Evolutionary conservation across 2,329 filamentous ascomycete genomes (phyloP), one percentile per base, ranked within the genome.

Genomic region (Volutella citrinella): DNA sequence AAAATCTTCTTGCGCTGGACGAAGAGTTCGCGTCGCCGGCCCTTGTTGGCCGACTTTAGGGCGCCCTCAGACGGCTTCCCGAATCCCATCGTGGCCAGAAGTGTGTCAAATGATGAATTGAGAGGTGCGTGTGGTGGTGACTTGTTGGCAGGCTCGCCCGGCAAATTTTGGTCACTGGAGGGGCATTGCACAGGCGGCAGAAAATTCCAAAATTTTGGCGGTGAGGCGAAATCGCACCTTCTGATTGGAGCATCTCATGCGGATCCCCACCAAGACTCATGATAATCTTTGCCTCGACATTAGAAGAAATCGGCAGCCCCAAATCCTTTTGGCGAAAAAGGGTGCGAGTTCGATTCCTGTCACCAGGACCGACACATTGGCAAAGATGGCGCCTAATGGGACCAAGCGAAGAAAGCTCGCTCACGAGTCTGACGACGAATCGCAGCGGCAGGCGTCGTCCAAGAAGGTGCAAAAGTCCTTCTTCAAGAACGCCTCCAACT

Each of bases 1-100:
- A 78, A 78, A 27, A 76, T 70, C 57, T 84, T 84, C 66, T 96
- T 97, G 56, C 84, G 76, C 49, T 86, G 80, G 40, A 95, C 72
- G 56, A 89, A 84, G 40, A 91, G 75, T 50, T 83, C 73, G 59
- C 93, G 78, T 43, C 93, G 77, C 56, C 82, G 82, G 15, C 87
- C 65, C 62, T 95, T 96, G 66, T 95, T 95, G 41, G 72, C 74
- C 3, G 80, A 62, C 51, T 68, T 72, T 26, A 70, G 58, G 34
- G 68, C 59, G 51, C 55, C 47, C 7, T 51, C 50, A 4, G 57
- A 54, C 7, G 59, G 54, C 34, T 63, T 65, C 10, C 48, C 48
- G 40, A 59, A 59, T 6, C 54, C 59, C 61, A 64, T 64, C 27
- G 22, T 31, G 19, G 20, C 18, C 6, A 12, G n/a, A n/a, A n/a